Conservation (phyloP, 2,329 filamentous ascomycete species). For the Diplocarpon mali region DNA sequence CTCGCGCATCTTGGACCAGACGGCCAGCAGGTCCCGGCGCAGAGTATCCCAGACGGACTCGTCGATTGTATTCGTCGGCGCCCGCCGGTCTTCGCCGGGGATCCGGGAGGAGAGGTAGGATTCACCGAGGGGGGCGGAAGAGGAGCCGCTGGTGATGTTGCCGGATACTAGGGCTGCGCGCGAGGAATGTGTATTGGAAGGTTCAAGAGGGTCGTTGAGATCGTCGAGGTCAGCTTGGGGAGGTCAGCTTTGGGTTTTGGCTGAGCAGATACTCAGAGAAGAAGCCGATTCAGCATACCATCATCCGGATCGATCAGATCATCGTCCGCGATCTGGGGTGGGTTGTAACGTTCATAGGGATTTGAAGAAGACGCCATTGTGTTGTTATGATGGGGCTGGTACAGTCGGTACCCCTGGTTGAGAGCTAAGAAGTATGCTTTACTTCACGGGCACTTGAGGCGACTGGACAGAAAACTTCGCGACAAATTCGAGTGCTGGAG, state of each 20-base stretch:
- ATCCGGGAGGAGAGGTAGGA: constrained; percentile 82
- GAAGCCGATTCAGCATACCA: constrained; percentile 37
- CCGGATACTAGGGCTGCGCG: constrained; percentile 66
- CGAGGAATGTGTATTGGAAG: constrained; percentile 50
- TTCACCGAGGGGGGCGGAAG: constrained; percentile 54
- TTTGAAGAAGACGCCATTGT: constrained; percentile 31
- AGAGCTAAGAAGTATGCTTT: background rate
- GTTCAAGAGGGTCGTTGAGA: constrained; percentile 88
- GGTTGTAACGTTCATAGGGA: constrained; percentile 47
- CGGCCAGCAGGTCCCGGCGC: constrained; percentile 77
- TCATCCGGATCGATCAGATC: constrained; percentile 73
- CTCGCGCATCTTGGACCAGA: constrained; percentile 97
- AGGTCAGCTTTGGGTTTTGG: constrained; percentile 10
- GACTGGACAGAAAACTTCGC: background rate
- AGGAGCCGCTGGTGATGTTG: constrained; percentile 53
- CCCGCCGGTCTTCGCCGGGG: constrained; percentile 82
- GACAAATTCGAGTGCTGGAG: background rate
- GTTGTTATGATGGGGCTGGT: background rate
- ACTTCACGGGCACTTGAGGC: background rate
- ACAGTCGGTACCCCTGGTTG: background rate
- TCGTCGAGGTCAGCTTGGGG: constrained; percentile 45
- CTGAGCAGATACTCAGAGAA: background rate
- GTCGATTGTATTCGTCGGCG: constrained; percentile 87
- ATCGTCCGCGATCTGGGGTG: constrained; percentile 50
- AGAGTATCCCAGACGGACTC: constrained; percentile 97